Percentiles rank a stretch among this genome's conserved stretches.
These are phyloP conservation scores for Neurospora tetraspora DNA, from an alignment of 495 filamentous ascomycete genomes.

Conservation along the genomic window DNA sequence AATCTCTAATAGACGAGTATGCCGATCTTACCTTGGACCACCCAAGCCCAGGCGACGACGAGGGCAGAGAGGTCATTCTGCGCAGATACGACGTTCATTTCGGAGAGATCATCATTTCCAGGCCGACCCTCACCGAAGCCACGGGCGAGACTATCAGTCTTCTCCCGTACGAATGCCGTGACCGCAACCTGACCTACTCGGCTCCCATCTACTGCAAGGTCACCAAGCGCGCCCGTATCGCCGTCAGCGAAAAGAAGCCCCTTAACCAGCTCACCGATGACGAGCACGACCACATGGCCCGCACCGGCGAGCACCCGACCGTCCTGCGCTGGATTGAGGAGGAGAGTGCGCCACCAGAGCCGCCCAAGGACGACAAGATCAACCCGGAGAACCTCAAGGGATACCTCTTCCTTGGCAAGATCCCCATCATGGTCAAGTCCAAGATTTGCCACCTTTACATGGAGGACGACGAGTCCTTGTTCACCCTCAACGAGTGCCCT, in stretches of 20 bases:
- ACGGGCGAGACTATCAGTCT: slow-evolving; percentile 76
- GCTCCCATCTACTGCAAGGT: slow-evolving; percentile 82
- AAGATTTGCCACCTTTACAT: slow-evolving; percentile 82
- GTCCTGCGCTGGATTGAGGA: slow-evolving; percentile 51
- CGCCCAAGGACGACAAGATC: background rate
- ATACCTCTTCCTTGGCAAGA: slow-evolving; percentile 75
- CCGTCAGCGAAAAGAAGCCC: slow-evolving; percentile 60
- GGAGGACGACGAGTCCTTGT: slow-evolving; percentile 69
- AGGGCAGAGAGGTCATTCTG: slow-evolving; percentile 64
- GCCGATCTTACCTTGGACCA: slow-evolving; percentile 81
- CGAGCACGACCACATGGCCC: slow-evolving; percentile 38
- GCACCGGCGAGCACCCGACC: slow-evolving; percentile 40
- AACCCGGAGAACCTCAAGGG: slow-evolving; percentile 26
- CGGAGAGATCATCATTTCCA: slow-evolving; percentile 69
- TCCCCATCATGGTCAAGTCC: slow-evolving; percentile 96
- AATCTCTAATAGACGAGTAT: slow-evolving; percentile 84
- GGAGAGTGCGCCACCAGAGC: slow-evolving; percentile 25
- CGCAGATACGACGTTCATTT: slow-evolving; percentile 92
- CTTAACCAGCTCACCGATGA: slow-evolving; percentile 53
- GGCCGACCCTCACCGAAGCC: slow-evolving; percentile 81
- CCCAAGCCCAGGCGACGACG: slow-evolving; percentile 59
- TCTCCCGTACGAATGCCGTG: slow-evolving; percentile 82
- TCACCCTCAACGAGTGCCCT: slow-evolving; percentile 85
- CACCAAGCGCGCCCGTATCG: slow-evolving; percentile 66
- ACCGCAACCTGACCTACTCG: slow-evolving; percentile 92